Base-by-base conservation (phyloP, 805 yeast species). In the Sugiyamaella marilandica region DNA sequence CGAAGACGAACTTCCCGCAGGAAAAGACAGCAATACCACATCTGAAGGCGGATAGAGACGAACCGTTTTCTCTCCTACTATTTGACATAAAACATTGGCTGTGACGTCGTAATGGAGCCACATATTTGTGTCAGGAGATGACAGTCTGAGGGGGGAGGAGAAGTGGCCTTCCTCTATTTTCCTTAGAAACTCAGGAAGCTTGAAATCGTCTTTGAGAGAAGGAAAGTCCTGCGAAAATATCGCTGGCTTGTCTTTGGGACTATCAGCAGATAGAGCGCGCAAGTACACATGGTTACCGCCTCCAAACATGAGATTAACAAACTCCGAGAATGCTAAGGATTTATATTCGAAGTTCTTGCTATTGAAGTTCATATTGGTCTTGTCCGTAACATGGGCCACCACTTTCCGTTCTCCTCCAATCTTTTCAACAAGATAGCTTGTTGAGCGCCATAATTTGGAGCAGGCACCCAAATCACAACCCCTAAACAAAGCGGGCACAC, bases 41-140 rank as follows among this genome's bases (percentile, higher is more conserved):
- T 71, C 70, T 10, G 55, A 18, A 10, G 75, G 73, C 2, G 72
- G 71, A 52, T 68, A 72, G 31, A 71, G 50, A 9, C 70, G 56
- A 13, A 71, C 59, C 13, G 60, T 49, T 44, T 68, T 70, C 18
- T 55, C 44, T 2, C 75, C 75, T 9, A 55, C 54, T 7, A 71
- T 57, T 51, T 72, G 74, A 37, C 68, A 66, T 2, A 71, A 58
- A 11, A 71, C 59, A 45, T 67, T 67, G 14, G 74, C 65, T 9
- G 66, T 68, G n/a, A 66, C 70, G 49, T 71, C 73, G 55, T 69
- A 70, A 41, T 66, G 73, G 7, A 71, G 64, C 72, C 72, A 69
- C 55, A 68, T 63, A 4, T 66, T 57, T 1, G 69, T 65, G 14
- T 59, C 57, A 3, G 70, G 59, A 26, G 73, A 65, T 1, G 73